Percentiles rank a stretch among this genome's conserved stretches.
These are phyloP conservation scores for Letharia lupina DNA, from an alignment of 495 filamentous ascomycete genomes.

Conservation along the genomic window DNA sequence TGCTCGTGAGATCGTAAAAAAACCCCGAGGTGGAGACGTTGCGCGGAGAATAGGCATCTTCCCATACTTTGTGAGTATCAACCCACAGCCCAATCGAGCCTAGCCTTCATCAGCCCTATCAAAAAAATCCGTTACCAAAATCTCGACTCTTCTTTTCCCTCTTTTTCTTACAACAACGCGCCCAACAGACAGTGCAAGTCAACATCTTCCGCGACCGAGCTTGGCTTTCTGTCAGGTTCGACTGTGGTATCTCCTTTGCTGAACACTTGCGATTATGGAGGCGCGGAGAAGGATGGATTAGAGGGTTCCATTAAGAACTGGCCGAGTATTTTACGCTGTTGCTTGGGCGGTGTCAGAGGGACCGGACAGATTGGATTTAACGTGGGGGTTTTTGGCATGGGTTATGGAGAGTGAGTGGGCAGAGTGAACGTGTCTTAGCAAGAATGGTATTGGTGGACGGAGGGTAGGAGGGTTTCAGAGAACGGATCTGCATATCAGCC, in stretches of 20 bases:
- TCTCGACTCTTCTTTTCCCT: constrained; percentile 13
- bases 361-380: constrained; percentile 48
- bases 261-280: constrained; percentile 67
- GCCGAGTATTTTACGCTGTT: constrained; percentile 61
- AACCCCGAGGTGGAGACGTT: neutral
- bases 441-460: neutral
- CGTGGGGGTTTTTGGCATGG: neutral
- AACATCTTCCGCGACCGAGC: constrained; percentile 47
- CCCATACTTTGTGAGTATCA: too few relatives aligned
- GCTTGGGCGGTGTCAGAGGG: constrained; percentile 88
- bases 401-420: neutral
- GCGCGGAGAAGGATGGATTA: constrained; percentile 59
- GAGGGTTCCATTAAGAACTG: constrained; percentile 83
- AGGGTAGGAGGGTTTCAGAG: neutral
- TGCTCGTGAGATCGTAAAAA: neutral
- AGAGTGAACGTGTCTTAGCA: neutral
- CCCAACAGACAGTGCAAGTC: constrained; percentile 83
- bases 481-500: neutral
- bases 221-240: constrained; percentile 60
- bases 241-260: constrained; percentile 54
- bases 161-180: constrained; percentile 53
- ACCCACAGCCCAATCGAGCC: constrained; percentile 25
- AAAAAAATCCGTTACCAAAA: neutral
- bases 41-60: neutral
- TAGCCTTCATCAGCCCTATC: constrained; percentile 27